phyloP scores from a whole-genome alignment of 352 stramenopile genomes.

The Phytophthora colocasiae region DNA sequence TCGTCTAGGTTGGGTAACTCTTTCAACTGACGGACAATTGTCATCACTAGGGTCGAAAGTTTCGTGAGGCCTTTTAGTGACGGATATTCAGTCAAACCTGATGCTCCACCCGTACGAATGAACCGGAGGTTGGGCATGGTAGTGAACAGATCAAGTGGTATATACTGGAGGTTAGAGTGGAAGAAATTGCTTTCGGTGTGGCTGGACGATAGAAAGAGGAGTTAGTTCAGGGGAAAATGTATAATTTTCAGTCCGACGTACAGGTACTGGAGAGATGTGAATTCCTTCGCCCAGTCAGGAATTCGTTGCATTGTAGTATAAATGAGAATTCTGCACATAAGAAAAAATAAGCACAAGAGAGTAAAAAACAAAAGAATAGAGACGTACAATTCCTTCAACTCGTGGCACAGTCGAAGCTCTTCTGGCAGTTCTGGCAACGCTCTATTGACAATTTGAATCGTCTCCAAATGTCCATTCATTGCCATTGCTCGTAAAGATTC shows the following conservation, averaged over 20 bases:
- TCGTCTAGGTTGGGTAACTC: slow-evolving; percentile 43
- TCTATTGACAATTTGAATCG: slow-evolving; percentile 39
- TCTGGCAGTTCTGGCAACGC: slow-evolving; percentile 33
- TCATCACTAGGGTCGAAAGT: slow-evolving; percentile 44
- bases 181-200: slow-evolving; percentile 45
- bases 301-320: slow-evolving; percentile 43
- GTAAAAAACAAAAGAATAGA: not conserved
- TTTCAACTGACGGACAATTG: slow-evolving; percentile 23
- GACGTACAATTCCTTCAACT: slow-evolving; percentile 42
- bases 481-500: slow-evolving; percentile 25
- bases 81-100: slow-evolving; percentile 38
- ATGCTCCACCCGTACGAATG: slow-evolving; percentile 40
- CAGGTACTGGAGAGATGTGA: slow-evolving; percentile 43
- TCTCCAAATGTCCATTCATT: slow-evolving; percentile 31
- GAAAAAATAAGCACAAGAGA: not conserved
- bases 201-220: not conserved
- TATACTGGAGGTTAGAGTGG: slow-evolving; percentile 38
- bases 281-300: slow-evolving; percentile 39
- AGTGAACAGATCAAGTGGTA: slow-evolving; percentile 40
- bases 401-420: slow-evolving; percentile 29
- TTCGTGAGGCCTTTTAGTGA: slow-evolving; percentile 39
- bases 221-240: not conserved
- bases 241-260: slow-evolving; percentile 7
- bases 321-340: slow-evolving; percentile 9
- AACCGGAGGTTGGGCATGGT: slow-evolving; percentile 50